Base-by-base conservation (phyloP, 192 early-diverging fungal genomes). In the Linnemannia hyalina region DNA sequence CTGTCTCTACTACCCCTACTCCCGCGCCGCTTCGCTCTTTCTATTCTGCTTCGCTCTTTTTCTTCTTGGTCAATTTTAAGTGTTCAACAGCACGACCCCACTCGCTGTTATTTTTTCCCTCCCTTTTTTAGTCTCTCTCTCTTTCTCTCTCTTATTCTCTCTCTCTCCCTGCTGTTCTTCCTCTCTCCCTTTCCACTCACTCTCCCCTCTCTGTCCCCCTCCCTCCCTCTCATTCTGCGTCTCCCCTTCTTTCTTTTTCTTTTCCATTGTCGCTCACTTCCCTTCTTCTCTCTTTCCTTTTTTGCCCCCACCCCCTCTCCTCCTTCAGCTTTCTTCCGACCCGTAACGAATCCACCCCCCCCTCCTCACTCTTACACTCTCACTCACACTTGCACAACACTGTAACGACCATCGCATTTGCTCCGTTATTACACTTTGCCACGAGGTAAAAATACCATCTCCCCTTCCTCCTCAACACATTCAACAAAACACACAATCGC, bases 161-260 rank as follows among this genome's bases (percentile, higher is more conserved):
- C 7, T 26, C 35, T 35, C 35, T 35, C 35, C n/a, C n/a, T n/a
- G n/a, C n/a, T n/a, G n/a, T n/a, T 26, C 8, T 57, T 26, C 8
- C 60, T 26, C 60, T 65, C 60, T 32, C 29, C 10, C 55, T 26
- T 0, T 3, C 55, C 8, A 8, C 6, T 63, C 60, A n/a, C 29
- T 29, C 60, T 65, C 60, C 23, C 7, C 57, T 63, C 35, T 35
- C 35, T 35, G 0, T 35, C 35, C 1, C 35, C n/a, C 55, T n/a
- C 20, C 13, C n/a, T 60, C 55, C 32, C 60, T 65, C 29, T 3
- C 26, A 4, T 32, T 29, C 26, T 63, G n/a, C 1, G 16, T 52
- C 49, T 52, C 49, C 49, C 49, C 60, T 68, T 74, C 73, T 74
- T 46, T 29, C 36, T 44, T 57, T 40, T 26, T 57, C 38, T 76